Evolutionary conservation across 2,329 filamentous ascomycete genomes (phyloP).

Genomic region (Scytalidium sp.): DNA sequence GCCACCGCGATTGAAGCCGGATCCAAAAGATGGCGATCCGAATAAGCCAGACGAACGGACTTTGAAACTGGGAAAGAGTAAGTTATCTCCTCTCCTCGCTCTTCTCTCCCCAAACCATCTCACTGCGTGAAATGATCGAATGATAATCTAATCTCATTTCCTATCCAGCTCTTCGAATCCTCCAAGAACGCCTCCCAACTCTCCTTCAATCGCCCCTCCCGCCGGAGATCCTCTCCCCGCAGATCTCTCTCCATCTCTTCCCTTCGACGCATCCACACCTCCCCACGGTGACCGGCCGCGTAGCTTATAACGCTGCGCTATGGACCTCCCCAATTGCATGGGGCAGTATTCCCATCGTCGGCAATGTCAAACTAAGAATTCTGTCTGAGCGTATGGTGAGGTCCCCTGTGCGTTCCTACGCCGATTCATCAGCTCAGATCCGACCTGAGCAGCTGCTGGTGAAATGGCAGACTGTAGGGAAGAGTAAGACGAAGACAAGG

Average conservation of each 20-base stretch:
- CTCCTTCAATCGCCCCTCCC: conserved; percentile 66
- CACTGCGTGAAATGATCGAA: too few species aligned
- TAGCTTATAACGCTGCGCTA: conserved; percentile 87
- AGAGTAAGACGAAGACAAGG: conserved; percentile 37
- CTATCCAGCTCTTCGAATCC: conserved; percentile 55
- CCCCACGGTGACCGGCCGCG: conserved; percentile 84
- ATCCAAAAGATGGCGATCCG: conserved; percentile 10
- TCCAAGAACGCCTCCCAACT: conserved; percentile 65
- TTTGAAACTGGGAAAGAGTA: conserved; percentile 62
- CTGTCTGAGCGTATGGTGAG: conserved; percentile 78
- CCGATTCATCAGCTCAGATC: conserved; percentile 23
- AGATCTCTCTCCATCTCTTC: conserved; percentile 69
- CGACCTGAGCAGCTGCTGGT: conserved; percentile 81
- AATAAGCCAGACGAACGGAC: conserved; percentile 52
- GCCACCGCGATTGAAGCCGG: conserved; percentile 10
- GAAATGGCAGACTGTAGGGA: conserved; percentile 73
- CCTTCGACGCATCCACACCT: conserved; percentile 81
- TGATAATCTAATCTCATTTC: not conserved
- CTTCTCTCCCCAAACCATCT: not conserved
- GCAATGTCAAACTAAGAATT: conserved; percentile 85
- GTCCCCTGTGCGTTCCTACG: conserved; percentile 26
- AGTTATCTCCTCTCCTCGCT: conserved; percentile 19
- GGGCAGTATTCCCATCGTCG: conserved; percentile 87
- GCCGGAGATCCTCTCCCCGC: conserved; percentile 72
- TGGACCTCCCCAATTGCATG: conserved; percentile 97